phyloP scores from a whole-genome alignment of 768 basidiomycete species.

The Leucocoprinus sp. region DNA sequence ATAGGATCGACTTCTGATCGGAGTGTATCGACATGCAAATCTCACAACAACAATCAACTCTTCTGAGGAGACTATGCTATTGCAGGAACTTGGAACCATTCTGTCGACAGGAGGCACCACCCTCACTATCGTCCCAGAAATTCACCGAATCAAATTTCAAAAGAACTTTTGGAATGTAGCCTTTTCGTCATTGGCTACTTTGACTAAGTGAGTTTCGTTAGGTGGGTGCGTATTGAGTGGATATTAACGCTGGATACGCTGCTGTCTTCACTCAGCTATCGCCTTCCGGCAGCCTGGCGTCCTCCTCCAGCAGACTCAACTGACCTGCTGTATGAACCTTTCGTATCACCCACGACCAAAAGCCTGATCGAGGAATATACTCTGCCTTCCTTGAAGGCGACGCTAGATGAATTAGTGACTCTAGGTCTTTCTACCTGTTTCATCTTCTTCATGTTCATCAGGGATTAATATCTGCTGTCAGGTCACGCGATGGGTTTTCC shows the following conservation, averaged over 20 bases:
- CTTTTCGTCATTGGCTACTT: constrained; percentile 43
- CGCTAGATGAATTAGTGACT: constrained; percentile 31
- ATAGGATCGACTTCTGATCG: constrained; percentile 44
- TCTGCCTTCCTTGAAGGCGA: constrained; percentile 27
- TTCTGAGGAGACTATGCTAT: constrained; percentile 29
- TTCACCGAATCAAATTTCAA: constrained; percentile 52
- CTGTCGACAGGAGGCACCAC: constrained; percentile 41
- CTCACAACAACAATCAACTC: constrained; percentile 33
- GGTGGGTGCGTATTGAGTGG: background rate
- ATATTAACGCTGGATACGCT: background rate
- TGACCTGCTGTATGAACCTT: constrained; percentile 25
- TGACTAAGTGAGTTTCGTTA: constrained; percentile 30
- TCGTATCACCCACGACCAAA: constrained; percentile 22
- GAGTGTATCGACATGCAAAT: constrained; percentile 44
- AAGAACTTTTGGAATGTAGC: constrained; percentile 63
- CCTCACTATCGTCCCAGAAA: constrained; percentile 41
- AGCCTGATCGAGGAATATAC: constrained; percentile 25
- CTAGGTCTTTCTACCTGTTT: constrained; percentile 21
- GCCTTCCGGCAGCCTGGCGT: constrained; percentile 44
- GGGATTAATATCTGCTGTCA: constrained; percentile 9
- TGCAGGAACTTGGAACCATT: constrained; percentile 37
- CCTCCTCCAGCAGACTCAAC: constrained; percentile 31
- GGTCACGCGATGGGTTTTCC: constrained; percentile 41
- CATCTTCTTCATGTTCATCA: background rate
- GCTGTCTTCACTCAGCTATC: constrained; percentile 22